These are phyloP conservation scores for Globisporangium paroecandrum DNA, from an alignment of 352 stramenopile genomes.

Conservation along the genomic window DNA sequence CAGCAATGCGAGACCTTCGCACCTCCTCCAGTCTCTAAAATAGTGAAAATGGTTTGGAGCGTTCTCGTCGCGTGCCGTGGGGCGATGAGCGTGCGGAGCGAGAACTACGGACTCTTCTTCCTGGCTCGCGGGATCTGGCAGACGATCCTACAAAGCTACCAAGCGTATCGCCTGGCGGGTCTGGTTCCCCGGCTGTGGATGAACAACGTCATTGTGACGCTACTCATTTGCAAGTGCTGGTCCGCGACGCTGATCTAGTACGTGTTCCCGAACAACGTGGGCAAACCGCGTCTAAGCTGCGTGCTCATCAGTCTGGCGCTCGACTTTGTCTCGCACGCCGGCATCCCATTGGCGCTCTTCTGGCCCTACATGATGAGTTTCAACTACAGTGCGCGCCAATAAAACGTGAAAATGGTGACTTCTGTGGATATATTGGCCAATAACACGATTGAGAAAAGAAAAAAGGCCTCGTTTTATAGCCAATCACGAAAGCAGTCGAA, in stretches of 20 bases:
- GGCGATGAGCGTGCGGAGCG: conserved; percentile 15
- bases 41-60: neutral
- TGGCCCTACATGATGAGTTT: neutral
- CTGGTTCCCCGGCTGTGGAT: conserved; percentile 26
- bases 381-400: too few species aligned
- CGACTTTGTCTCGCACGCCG: neutral
- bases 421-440: too few species aligned
- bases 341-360: neutral
- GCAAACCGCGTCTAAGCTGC: neutral
- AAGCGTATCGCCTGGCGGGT: conserved; percentile 29
- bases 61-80: neutral
- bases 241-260: conserved; percentile 10
- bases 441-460: too few species aligned
- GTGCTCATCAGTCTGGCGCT: neutral
- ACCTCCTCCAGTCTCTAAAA: neutral
- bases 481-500: too few species aligned
- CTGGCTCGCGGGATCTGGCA: conserved; percentile 24
- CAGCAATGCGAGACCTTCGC: neutral
- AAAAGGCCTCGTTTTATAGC: too few species aligned
- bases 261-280: too few species aligned
- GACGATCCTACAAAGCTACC: conserved; percentile 23
- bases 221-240: conserved; percentile 34
- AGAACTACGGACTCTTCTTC: conserved; percentile 26
- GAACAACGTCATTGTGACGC: conserved; percentile 30
- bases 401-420: too few species aligned